Base-by-base conservation (phyloP, 2,329 filamentous ascomycete genomes). In the Fusarium odoratissimum region DNA sequence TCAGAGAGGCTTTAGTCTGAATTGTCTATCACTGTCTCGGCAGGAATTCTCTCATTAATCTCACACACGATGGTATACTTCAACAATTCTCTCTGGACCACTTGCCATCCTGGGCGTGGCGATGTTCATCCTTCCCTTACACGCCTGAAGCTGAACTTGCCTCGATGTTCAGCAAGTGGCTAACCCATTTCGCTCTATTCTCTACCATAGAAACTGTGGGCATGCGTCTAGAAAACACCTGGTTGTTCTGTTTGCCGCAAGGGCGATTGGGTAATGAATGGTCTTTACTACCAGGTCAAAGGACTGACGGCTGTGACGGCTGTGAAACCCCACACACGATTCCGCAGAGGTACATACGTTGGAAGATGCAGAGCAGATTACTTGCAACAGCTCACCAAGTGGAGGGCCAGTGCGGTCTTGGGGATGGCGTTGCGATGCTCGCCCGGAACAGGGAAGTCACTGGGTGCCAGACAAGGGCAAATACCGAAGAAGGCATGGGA, bases 401-500 rank as follows among this genome's bases (percentile, higher is more conserved):
- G 86, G 25, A 90, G 89, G 87, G 86, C 68, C 83, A 86, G 66
- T 90, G 90, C 79, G 86, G 88, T 16, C 57, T 73, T 13, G 71
- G 73, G 45, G 75, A 69, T n/a, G 76, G 75, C 1, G 60, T 75
- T 11, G 31, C 64, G 5, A 62, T 62, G 25, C 42, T 74, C 19
- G 65, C 64, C 89, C 88, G 4, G 89, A 88, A 68, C 78, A 91
- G 46, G 89, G 0, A 81, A 86, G 6, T 91, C 87, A 81, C 81
- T 91, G 58, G 87, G 87, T 63, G 89, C 88, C 1, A 89, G 87
- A 74, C 89, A 91, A 79, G 88, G 86, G 66, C 89, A 91, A 83
- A 91, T 91, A 89, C 87, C 86, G 1, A 88, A 91, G 78, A 89
- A 91, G 75, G 88, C 86, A 11, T 91, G 88, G 89, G 90, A 91